These are phyloP conservation scores for Collariella sp. DNA, from an alignment of 495 filamentous ascomycete species.

Conservation along the genomic window DNA sequence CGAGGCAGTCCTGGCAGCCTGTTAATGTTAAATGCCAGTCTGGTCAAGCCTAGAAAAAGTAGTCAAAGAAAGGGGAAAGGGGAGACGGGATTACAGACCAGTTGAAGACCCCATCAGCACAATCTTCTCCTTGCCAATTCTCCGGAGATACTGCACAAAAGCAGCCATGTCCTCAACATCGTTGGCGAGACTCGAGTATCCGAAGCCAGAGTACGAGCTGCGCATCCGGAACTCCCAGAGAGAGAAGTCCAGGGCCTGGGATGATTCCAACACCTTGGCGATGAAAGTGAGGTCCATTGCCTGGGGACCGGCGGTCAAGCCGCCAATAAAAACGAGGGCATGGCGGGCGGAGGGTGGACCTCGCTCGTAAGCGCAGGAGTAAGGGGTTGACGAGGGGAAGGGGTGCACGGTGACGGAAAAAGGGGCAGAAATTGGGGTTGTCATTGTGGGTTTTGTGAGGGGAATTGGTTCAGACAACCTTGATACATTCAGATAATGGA, in stretches of 20 bases:
- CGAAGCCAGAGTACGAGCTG: conserved; percentile 62
- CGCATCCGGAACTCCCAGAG: conserved; percentile 33
- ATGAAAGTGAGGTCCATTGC: background rate
- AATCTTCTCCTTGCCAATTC: conserved; percentile 6
- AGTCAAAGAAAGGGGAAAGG: background rate
- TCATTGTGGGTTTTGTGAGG: background rate
- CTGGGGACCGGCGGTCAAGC: conserved; percentile 64
- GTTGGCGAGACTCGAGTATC: conserved; percentile 53
- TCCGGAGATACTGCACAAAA: conserved; percentile 60
- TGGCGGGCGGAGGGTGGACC: conserved; percentile 37
- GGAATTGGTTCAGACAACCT: too few relatives aligned
- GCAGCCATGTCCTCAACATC: conserved; percentile 64
- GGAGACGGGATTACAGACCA: background rate
- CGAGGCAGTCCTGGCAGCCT: conserved; percentile 51
- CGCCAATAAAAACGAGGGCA: conserved; percentile 71
- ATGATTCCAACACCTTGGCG: background rate
- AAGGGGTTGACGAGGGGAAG: conserved; percentile 8
- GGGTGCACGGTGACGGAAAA: conserved; percentile 29
- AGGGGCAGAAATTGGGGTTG: background rate
- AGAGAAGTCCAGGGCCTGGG: conserved; percentile 34
- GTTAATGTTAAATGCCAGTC: background rate
- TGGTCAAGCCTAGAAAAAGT: background rate
- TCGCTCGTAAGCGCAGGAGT: conserved; percentile 29
- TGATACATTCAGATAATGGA: too few relatives aligned
- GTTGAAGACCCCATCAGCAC: conserved; percentile 3